These are phyloP conservation scores for Xerocomus potaroensis DNA, from an alignment of 768 basidiomycete species.

Conservation along the genomic window DNA sequence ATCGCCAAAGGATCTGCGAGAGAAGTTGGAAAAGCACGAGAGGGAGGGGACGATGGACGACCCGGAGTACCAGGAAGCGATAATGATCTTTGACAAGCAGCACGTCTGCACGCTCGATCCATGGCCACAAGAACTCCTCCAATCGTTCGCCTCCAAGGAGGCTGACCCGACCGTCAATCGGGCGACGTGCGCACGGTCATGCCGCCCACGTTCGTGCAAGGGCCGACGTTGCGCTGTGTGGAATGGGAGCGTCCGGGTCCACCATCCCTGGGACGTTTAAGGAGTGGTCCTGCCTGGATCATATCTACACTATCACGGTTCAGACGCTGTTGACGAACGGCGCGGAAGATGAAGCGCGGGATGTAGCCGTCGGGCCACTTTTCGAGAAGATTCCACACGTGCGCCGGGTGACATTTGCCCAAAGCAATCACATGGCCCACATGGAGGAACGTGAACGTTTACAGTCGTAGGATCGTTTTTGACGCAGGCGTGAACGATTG, in stretches of 20 bases:
- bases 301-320: conserved; percentile 36
- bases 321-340: conserved; percentile 40
- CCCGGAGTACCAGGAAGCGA: conserved; percentile 31
- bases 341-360: conserved; percentile 36
- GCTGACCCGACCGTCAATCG: conserved; percentile 32
- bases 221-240: neutral
- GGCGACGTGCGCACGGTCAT: conserved; percentile 28
- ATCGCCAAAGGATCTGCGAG: conserved; percentile 27
- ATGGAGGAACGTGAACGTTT: conserved; percentile 18
- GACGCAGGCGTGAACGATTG: neutral
- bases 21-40: conserved; percentile 32
- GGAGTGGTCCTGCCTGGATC: conserved; percentile 44
- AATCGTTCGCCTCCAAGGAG: conserved; percentile 22
- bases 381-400: conserved; percentile 30
- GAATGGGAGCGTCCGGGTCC: conserved; percentile 32
- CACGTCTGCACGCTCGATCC: conserved; percentile 33
- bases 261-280: conserved; percentile 38
- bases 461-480: conserved; percentile 15
- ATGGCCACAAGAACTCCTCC: conserved; percentile 32
- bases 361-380: conserved; percentile 32
- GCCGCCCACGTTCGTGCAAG: neutral
- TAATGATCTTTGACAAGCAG: conserved; percentile 28
- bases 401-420: conserved; percentile 34
- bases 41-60: conserved; percentile 29
- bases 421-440: conserved; percentile 16